Conservation (phyloP, 1,284 basidiomycete genomes). For the Phellinidium pouzarii region DNA sequence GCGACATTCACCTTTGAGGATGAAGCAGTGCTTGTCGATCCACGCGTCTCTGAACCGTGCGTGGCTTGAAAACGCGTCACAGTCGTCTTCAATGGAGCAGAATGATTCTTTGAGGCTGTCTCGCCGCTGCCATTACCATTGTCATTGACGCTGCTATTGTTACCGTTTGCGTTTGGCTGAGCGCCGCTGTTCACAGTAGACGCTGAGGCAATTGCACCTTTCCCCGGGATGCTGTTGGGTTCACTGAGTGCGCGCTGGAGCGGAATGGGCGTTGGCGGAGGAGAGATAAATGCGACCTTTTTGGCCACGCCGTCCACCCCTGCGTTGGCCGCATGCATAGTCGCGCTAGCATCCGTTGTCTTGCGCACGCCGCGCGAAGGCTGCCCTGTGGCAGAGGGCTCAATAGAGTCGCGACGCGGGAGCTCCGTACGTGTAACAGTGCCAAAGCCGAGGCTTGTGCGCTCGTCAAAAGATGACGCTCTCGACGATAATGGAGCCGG, state of each 20-base stretch:
- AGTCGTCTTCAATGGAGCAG: conserved; percentile 47
- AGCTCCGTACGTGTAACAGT: conserved; percentile 8
- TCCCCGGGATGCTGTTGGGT: conserved; percentile 5
- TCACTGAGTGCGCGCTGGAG: conserved; percentile 18
- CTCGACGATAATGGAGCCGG: background rate
- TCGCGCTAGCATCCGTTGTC: conserved; percentile 34
- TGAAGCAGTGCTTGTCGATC: conserved; percentile 51
- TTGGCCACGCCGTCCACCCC: conserved; percentile 44
- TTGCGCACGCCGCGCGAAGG: conserved; percentile 48
- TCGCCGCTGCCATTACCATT: conserved; percentile 51
- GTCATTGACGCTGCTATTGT: conserved; percentile 12
- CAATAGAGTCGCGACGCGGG: conserved; percentile 12
- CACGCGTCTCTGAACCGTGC: conserved; percentile 63
- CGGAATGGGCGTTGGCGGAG: conserved; percentile 55
- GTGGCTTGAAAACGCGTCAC: conserved; percentile 68
- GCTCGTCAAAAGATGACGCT: conserved; percentile 7
- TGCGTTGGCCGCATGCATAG: conserved; percentile 28
- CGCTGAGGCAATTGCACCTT: conserved; percentile 11
- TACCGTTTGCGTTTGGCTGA: conserved; percentile 2
- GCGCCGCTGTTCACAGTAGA: background rate
- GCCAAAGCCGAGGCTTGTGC: background rate
- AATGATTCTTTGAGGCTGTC: conserved; percentile 48
- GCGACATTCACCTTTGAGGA: conserved; percentile 36
- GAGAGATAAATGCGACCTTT: conserved; percentile 80
- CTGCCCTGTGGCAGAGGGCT: conserved; percentile 29